A percentile compares a stretch with the other conserved stretches of the same genome.
Conservation (phyloP, 305 asterid species). For the Fraxinus sp. region DNA sequence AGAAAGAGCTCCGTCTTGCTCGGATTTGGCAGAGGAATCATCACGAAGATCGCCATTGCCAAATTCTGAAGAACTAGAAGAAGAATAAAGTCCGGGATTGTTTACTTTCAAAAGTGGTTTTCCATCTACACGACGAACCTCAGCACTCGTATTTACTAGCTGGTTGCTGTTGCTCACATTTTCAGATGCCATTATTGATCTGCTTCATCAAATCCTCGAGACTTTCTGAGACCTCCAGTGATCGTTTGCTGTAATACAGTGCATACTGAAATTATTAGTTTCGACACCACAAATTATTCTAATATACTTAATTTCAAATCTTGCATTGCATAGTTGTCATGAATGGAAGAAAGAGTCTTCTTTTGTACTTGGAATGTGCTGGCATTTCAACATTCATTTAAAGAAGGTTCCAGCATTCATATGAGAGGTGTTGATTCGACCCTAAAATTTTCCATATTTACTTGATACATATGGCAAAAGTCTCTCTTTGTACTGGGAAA, state of each 20-base stretch:
- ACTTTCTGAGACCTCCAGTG: slow-evolving; percentile 3
- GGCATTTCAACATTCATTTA: neutral
- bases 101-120: slow-evolving; percentile 27
- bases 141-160: slow-evolving; percentile 20
- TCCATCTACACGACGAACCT: slow-evolving; percentile 21
- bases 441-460: neutral
- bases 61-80: slow-evolving; percentile 28
- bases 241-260: slow-evolving; percentile 5
- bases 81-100: slow-evolving; percentile 19
- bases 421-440: neutral
- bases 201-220: slow-evolving; percentile 6
- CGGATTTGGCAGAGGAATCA: slow-evolving; percentile 25
- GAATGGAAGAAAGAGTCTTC: neutral
- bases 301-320: neutral
- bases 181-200: slow-evolving; percentile 35
- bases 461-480: neutral
- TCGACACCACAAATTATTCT: neutral
- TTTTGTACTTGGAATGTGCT: neutral
- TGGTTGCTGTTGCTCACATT: slow-evolving; percentile 19
- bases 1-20: slow-evolving; percentile 23
- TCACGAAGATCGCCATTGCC: slow-evolving; percentile 9
- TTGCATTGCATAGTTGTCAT: neutral
- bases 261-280: slow-evolving; percentile 2
- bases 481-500: neutral
- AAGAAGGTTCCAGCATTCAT: neutral